phyloP scores from a whole-genome alignment of 768 basidiomycete genomes.

The Trametes cinnabarina region DNA sequence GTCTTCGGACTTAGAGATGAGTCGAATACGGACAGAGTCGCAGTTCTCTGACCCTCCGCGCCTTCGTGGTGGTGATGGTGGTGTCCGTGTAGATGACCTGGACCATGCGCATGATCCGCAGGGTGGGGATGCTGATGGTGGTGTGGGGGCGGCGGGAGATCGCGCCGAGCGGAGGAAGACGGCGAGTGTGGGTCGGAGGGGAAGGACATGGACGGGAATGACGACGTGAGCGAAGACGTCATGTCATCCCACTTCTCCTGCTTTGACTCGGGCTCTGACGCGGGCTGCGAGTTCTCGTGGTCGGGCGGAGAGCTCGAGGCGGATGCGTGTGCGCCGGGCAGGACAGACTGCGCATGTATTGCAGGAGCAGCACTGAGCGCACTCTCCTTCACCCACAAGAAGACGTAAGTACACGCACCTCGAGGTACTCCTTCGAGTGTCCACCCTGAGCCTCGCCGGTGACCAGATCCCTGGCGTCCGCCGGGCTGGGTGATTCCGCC shows the following conservation, averaged over 20 bases:
- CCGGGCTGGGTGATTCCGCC: slow-evolving; percentile 36
- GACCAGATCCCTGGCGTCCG: slow-evolving; percentile 41
- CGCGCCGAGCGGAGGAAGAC: slow-evolving; percentile 35
- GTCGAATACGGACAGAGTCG: slow-evolving; percentile 72
- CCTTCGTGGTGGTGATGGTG: slow-evolving; percentile 9
- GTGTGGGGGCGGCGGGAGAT: slow-evolving; percentile 21
- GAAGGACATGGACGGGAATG: slow-evolving; percentile 79
- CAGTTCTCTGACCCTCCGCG: slow-evolving; percentile 22
- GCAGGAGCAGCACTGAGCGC: not conserved
- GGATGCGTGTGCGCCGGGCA: slow-evolving; percentile 13
- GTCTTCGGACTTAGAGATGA: slow-evolving; percentile 61
- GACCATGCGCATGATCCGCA: slow-evolving; percentile 21
- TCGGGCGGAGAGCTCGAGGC: slow-evolving; percentile 9
- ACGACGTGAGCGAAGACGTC: slow-evolving; percentile 47
- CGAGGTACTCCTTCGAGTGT: slow-evolving; percentile 24
- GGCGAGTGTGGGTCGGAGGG: slow-evolving; percentile 60
- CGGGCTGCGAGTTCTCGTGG: slow-evolving; percentile 12
- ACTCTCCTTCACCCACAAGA: slow-evolving; percentile 14
- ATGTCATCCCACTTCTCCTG: slow-evolving; percentile 67
- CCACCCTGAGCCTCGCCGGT: slow-evolving; percentile 34
- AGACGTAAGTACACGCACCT: slow-evolving; percentile 29
- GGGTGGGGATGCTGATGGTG: slow-evolving; percentile 19
- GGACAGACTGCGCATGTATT: slow-evolving; percentile 8
- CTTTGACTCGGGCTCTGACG: slow-evolving; percentile 31
- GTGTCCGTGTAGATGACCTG: slow-evolving; percentile 17